Evolutionary conservation across 805 yeast species (phyloP), one percentile per base, ranked within the genome.

Genomic region (Candida orba): DNA sequence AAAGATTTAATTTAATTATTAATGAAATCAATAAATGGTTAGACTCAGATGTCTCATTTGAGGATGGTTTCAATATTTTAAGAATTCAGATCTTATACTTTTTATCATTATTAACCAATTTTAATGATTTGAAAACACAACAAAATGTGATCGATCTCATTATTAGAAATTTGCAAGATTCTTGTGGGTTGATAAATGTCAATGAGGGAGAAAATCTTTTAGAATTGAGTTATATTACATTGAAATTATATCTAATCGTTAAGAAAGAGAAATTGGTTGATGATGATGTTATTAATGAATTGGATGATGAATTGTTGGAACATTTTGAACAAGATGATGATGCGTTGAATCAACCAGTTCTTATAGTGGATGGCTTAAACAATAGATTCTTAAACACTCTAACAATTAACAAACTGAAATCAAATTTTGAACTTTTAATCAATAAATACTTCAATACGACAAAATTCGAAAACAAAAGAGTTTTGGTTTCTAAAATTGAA

Each of bases 1-100:
- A 80, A 54, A 72, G 93, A 51, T 64, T 82, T 34, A 73, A 69
- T 36, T 76, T 84, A 86, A 62, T 82, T 8, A 48, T 85, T 17
- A 72, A 68, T 35, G 71, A 75, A 6, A 50, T 88, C 2, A 55
- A 60, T 5, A 63, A 62, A 17, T 82, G 90, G 86, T 51, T 81
- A 20, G 84, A 79, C 22, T 70, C 80, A 14, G 87, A 78, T 18
- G 52, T 72, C 40, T 77, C 83, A 1, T 82, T 76, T 57, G 87
- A 80, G 17, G 60, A 65, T 0, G 71, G 64, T 7, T 86, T 84
- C 47, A 53, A 66, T 15, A 58, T 67, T 6, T 58, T 78, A 25
- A 69, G 91, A 56, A 58, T 76, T 74, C 70, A 27, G 53, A 84
- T 22, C 58, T 79, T 14, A 69, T 67, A 23, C 70, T 83, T 39